A percentile compares a stretch with the other conserved stretches of the same genome.
These are phyloP conservation scores for Eucalyptus fibrosa DNA, from an alignment of 345 rosid genomes.

Conservation along the genomic window DNA sequence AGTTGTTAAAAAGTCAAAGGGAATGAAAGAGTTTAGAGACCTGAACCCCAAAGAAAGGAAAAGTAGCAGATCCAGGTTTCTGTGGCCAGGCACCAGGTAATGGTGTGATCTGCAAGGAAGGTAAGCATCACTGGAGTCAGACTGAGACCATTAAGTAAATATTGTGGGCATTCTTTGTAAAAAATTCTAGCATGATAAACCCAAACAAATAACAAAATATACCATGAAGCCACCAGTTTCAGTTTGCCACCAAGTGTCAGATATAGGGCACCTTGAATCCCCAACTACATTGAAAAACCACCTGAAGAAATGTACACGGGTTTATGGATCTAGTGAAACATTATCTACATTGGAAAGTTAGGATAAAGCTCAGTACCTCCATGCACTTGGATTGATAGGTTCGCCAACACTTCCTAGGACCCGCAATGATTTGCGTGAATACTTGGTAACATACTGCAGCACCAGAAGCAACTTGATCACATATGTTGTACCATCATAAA, in stretches of 20 bases:
- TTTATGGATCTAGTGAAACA: background rate
- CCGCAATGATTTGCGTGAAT: conserved; percentile 85
- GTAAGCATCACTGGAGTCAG: background rate
- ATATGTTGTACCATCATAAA: background rate
- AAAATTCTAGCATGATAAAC: background rate
- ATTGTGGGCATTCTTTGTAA: background rate
- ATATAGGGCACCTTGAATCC: conserved; percentile 85
- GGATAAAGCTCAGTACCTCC: conserved; percentile 53
- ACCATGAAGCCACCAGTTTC: conserved; percentile 99
- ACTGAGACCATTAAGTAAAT: background rate
- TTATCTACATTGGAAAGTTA: background rate
- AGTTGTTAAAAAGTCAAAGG: background rate
- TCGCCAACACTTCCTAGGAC: conserved; percentile 99
- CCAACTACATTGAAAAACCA: conserved; percentile 95
- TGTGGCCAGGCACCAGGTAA: conserved; percentile 99
- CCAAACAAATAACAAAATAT: background rate
- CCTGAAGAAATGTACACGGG: conserved; percentile 11
- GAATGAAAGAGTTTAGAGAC: conserved; percentile 13
- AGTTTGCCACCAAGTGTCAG: conserved; percentile 99
- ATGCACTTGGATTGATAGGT: conserved; percentile 98
- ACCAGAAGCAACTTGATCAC: background rate
- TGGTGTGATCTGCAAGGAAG: conserved; percentile 69
- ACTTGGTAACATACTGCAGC: conserved; percentile 65
- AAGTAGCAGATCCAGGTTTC: conserved; percentile 99
- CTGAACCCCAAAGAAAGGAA: conserved; percentile 99